Evolutionary conservation across 2,329 filamentous ascomycete genomes (phyloP), one percentile per base, ranked within the genome.

Genomic region (Colletotrichum cuscutae): DNA sequence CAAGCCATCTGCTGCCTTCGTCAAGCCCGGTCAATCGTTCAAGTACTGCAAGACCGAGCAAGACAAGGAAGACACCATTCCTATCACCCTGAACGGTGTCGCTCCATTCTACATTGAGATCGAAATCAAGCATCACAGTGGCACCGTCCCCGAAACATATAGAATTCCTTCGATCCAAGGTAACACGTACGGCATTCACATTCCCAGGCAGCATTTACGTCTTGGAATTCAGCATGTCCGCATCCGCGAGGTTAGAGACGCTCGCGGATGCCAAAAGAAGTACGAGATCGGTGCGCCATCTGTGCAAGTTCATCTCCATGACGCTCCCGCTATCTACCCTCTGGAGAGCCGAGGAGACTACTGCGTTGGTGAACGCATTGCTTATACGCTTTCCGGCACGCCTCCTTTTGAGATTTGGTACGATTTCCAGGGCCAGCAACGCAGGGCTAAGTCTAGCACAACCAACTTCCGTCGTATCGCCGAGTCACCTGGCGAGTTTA

Each of bases 371-470:
- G 97, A 99, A 82, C 93, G 95, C 66, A 93, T 99, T 76, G 93
- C 94, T 4, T 99, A 98, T 84, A 95, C 94, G 0, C 90, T 99
- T 6, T 94, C 95, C 1, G 97, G 97, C 57, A 94, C 94, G 67
- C 92, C 95, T 22, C 97, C 97, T 0, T 99, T 99, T 82, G 94
- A 96, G 57, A 93, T 99, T 57, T 93, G 92, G 81, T 99, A 99
- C 84, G 93, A 91, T 12, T 99, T 99, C 83, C 92, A 95, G 77
- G 93, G 92, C 68, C 89, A 89, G 54, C 89, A 89, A 56, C 92
- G 94, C 83, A 96, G 94, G 81, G 97, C 96, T 66, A 92, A 93
- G 76, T 92, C 93, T 13, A 85, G 89, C 49, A 93, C 91, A 28
- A 97, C 94, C 22, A 95, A 90, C 75, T 99, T 99, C 89, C 93